phyloP scores from a whole-genome alignment of 208 protist genomes.

The Trypanosoma mega region DNA sequence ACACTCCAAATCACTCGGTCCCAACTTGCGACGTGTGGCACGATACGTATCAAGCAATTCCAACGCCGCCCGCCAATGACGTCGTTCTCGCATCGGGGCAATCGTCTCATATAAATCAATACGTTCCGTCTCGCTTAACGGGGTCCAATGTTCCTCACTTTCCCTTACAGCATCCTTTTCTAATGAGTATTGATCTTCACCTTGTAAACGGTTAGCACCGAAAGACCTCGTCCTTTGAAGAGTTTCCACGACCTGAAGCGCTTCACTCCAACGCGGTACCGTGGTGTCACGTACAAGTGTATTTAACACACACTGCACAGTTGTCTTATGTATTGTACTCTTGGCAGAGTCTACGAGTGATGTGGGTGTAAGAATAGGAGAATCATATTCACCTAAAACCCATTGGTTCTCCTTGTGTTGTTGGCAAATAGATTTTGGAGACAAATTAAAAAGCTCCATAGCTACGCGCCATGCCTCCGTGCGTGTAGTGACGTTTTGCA shows the following conservation, averaged over 20 bases:
- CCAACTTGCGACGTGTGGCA: constrained; percentile 26
- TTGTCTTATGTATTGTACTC: background rate
- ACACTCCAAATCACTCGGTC: constrained; percentile 36
- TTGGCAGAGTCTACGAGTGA: background rate
- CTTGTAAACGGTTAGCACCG: background rate
- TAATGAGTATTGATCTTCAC: too few species aligned
- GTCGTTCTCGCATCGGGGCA: constrained; percentile 22
- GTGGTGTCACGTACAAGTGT: constrained; percentile 21
- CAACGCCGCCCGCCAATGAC: constrained; percentile 30
- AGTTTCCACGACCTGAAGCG: constrained; percentile 28
- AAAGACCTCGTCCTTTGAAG: background rate
- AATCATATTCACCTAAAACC: background rate
- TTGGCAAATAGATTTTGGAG: constrained; percentile 14
- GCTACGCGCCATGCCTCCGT: constrained; percentile 21
- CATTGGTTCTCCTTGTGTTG: constrained; percentile 12
- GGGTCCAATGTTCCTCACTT: constrained; percentile 10
- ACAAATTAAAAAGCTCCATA: constrained; percentile 15
- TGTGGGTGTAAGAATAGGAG: background rate
- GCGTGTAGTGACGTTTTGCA: constrained; percentile 8
- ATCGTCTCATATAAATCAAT: constrained; percentile 34
- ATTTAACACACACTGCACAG: constrained; percentile 28
- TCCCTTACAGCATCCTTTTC: too few species aligned
- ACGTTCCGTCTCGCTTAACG: constrained; percentile 34
- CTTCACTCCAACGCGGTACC: constrained; percentile 36
- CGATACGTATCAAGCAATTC: constrained; percentile 44